Evolutionary conservation across 2,329 filamentous ascomycete species (phyloP).

Genomic region (Botrytis medusae): DNA sequence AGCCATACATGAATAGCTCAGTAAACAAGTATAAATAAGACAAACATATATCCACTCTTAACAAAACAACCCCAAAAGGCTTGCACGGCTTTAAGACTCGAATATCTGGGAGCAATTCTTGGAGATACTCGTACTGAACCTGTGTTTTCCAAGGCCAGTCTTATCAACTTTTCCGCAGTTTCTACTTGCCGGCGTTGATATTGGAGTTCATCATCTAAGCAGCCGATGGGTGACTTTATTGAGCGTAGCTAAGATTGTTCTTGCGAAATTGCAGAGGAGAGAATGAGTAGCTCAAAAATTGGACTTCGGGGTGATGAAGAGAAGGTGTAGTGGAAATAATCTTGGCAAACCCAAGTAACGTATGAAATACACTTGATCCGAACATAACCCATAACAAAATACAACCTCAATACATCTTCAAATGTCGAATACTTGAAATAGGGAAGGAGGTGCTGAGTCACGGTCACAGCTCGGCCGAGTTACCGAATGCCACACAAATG

Average conservation of each 20-base stretch:
- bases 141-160: background rate
- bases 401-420: background rate
- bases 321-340: background rate
- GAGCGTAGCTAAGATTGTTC: background rate
- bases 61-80: background rate
- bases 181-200: background rate
- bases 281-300: background rate
- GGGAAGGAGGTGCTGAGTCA: background rate
- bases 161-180: background rate
- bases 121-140: background rate
- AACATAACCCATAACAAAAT: background rate
- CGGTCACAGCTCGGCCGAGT: background rate
- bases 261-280: background rate
- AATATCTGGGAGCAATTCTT: background rate
- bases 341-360: background rate
- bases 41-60: background rate
- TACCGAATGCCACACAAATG: conserved; percentile 1
- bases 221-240: background rate
- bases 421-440: background rate
- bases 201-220: too few relatives aligned
- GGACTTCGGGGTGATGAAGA: background rate
- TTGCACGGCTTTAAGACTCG: background rate
- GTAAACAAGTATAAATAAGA: background rate
- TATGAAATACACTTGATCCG: background rate
- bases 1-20: background rate